Conservation (phyloP, 352 stramenopile genomes). For the Globisporangium perplexum region DNA sequence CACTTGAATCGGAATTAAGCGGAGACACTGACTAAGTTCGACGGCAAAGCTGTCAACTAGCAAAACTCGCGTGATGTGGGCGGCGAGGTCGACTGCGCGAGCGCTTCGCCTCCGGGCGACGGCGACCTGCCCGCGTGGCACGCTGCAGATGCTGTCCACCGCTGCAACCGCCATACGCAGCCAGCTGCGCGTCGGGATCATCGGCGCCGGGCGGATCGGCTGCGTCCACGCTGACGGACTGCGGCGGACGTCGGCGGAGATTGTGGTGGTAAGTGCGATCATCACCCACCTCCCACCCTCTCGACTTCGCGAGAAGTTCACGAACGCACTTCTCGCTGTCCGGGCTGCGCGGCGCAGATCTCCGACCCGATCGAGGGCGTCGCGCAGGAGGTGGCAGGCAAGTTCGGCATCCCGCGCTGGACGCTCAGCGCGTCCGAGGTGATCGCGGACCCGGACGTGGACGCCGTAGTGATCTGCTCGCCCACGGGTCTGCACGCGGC, state of each 20-base stretch:
- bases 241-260: slow-evolving; percentile 11
- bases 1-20: no score
- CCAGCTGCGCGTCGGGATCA: slow-evolving; percentile 50
- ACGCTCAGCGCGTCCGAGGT: slow-evolving; percentile 86
- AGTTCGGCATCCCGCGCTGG: slow-evolving; percentile 55
- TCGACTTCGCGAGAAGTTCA: not conserved
- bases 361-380: slow-evolving; percentile 17
- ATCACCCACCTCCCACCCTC: not conserved
- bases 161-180: not conserved
- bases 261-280: slow-evolving; percentile 14
- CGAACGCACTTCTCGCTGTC: not conserved
- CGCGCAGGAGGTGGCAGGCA: slow-evolving; percentile 28
- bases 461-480: slow-evolving; percentile 96
- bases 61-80: not conserved
- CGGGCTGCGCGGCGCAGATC: slow-evolving; percentile 17
- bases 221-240: slow-evolving; percentile 52
- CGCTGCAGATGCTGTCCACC: not conserved
- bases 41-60: no score
- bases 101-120: not conserved
- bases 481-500: slow-evolving; percentile 91
- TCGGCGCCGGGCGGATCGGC: slow-evolving; percentile 66
- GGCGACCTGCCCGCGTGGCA: no score
- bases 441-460: slow-evolving; percentile 89
- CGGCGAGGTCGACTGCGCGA: slow-evolving; percentile 1
- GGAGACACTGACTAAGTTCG: no score